A percentile compares a stretch with the other conserved stretches of the same genome.
phyloP scores from a whole-genome alignment of 2,329 filamentous ascomycete species.

The Fusarium vanettenii region DNA sequence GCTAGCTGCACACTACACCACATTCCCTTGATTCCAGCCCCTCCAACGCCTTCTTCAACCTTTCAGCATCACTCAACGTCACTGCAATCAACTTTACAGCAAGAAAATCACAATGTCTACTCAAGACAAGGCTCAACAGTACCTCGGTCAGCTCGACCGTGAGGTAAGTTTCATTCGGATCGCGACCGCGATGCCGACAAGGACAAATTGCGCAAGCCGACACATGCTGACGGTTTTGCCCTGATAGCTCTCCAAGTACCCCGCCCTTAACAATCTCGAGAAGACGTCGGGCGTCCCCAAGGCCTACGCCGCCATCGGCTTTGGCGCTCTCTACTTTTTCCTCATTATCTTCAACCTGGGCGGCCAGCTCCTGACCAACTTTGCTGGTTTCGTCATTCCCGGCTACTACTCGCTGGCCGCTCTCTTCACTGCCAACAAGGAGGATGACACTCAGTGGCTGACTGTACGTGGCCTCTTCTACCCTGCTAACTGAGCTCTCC shows the following conservation, averaged over 20 bases:
- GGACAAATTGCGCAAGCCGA: slow-evolving; percentile 29
- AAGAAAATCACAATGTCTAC: slow-evolving; percentile 66
- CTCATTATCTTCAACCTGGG: slow-evolving; percentile 93
- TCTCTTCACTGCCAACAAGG: slow-evolving; percentile 76
- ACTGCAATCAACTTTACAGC: slow-evolving; percentile 7
- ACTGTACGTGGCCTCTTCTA: slow-evolving; percentile 64
- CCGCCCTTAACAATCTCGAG: slow-evolving; percentile 85
- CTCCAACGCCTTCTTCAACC: slow-evolving; percentile 28
- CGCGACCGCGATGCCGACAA: slow-evolving; percentile 12
- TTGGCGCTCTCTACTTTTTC: slow-evolving; percentile 86
- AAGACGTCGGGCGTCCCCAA: slow-evolving; percentile 86
- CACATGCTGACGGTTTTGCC: slow-evolving; percentile 41
- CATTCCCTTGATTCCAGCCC: slow-evolving; percentile 29
- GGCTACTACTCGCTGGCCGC: slow-evolving; percentile 87
- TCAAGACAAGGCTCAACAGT: slow-evolving; percentile 81
- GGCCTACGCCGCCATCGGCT: slow-evolving; percentile 83
- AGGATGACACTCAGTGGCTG: slow-evolving; percentile 85
- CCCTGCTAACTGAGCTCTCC: slow-evolving; percentile 6
- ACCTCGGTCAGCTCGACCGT: slow-evolving; percentile 83
- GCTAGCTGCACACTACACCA: slow-evolving; percentile 35
- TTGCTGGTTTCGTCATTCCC: slow-evolving; percentile 85
- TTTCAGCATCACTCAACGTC: slow-evolving; percentile 26
- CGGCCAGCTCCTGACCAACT: slow-evolving; percentile 87
- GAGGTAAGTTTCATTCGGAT: slow-evolving; percentile 68
- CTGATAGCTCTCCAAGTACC: slow-evolving; percentile 84